These are phyloP conservation scores for Tympanopsis confertula DNA, from an alignment of 2,329 filamentous ascomycete genomes.

Conservation along the genomic window DNA sequence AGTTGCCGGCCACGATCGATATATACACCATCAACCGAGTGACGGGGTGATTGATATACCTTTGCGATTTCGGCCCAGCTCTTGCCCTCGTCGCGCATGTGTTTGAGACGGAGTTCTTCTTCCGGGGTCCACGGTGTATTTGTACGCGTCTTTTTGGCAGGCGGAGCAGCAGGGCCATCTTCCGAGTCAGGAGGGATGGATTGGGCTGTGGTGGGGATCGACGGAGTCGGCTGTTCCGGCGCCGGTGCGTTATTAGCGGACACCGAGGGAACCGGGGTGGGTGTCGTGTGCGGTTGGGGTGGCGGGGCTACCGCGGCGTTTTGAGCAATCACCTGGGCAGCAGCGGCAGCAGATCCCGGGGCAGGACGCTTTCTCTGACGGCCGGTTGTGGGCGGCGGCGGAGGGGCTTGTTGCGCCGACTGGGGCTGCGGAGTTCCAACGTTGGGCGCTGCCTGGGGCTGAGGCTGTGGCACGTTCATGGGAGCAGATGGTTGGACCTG, in stretches of 20 bases:
- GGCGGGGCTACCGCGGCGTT: constrained; percentile 6
- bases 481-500: constrained; percentile 19
- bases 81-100: constrained; percentile 83
- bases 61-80: constrained; percentile 99
- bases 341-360: constrained; percentile 9
- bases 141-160: constrained; percentile 85
- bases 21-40: constrained; percentile 2
- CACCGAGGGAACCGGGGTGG: constrained; percentile 11
- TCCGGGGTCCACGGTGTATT: constrained; percentile 97
- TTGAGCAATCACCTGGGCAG: constrained; percentile 6
- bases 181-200: constrained; percentile 14
- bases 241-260: constrained; percentile 8
- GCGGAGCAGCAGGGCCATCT: constrained; percentile 32
- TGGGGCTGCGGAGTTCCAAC: constrained; percentile 17
- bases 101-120: constrained; percentile 84
- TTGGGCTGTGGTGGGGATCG: constrained; percentile 13
- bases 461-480: constrained; percentile 19
- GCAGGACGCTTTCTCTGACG: neutral
- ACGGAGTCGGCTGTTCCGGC: constrained; percentile 13
- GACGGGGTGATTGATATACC: constrained; percentile 33
- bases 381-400: constrained; percentile 3
- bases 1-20: constrained; percentile 1
- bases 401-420: constrained; percentile 9
- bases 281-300: constrained; percentile 3
- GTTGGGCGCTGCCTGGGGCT: constrained; percentile 20